Base-by-base conservation (phyloP, 192 early-diverging fungal species). In the Coemansia nantahalensis region DNA sequence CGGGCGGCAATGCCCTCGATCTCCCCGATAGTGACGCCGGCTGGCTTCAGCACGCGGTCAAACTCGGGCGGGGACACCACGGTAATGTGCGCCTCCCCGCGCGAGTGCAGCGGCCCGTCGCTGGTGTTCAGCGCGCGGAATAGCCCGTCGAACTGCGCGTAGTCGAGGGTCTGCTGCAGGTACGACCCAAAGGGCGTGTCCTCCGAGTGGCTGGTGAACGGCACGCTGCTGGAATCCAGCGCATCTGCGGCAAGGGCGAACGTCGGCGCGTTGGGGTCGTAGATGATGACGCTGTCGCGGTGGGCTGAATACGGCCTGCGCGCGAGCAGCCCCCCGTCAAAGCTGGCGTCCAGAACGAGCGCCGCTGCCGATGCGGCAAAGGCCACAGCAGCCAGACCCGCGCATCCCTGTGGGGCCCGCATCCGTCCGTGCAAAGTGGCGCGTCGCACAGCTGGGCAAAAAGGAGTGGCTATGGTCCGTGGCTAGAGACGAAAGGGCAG, bases 21-120 rank as follows among this genome's bases (percentile, higher is more conserved):
- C 28, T 88, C 84, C 16, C 78, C 47, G 8, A 86, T 85, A 17
- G 85, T 86, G 11, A 90, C 56, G 45, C 80, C 79, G 8, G 63
- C 80, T 21, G 77, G 72, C 48, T 77, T 68, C 5, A 85, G 58
- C 10, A 79, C 68, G 10, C 36, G 51, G 55, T 78, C 62, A 41
- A 75, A 86, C 55, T 90, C 88, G 7, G 88, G 80, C 9, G 88
- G 88, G 9, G 71, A 61, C 31, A 90, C 65, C 12, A 88, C 78
- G 8, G 88, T 90, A 41, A 90, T 50, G 39, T 90, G 88, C 17
- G 88, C 68, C 41, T 90, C 88, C 22, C 84, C 85, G 33, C 79
- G 78, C 33, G 60, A 50, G 43, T 55, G 59, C 19, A 82, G 51
- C 10, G 58, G 45, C 38, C 63, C 56, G 33, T 61, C 32, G 2